A percentile compares a stretch with the other conserved stretches of the same genome.
Evolutionary conservation across 2,329 filamentous ascomycete genomes (phyloP).

Genomic region (Fusarium musae): DNA sequence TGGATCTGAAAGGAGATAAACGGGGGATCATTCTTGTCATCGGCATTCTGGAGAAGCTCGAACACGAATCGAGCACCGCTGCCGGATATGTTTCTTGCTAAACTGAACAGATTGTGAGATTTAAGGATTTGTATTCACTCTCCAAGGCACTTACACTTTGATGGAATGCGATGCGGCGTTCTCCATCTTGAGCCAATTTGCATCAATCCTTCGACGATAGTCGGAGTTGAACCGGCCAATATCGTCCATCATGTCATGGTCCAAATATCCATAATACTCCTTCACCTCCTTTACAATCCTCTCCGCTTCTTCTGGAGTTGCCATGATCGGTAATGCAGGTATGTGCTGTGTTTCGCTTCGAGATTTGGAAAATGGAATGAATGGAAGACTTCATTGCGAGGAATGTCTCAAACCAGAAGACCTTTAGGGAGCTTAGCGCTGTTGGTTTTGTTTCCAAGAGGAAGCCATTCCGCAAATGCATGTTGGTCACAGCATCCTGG

Average conservation of each 20-base stretch:
- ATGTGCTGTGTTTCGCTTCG: too few species aligned
- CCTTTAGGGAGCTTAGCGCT: too few species aligned
- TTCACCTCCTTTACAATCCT: slow-evolving; percentile 23
- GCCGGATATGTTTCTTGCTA: slow-evolving; percentile 33
- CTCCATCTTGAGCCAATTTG: slow-evolving; percentile 30
- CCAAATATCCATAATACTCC: slow-evolving; percentile 13
- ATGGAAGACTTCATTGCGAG: accelerated
- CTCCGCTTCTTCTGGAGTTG: slow-evolving; percentile 22
- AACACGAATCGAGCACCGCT: slow-evolving; percentile 34
- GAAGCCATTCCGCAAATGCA: slow-evolving; percentile 1
- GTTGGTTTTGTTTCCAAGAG: not conserved
- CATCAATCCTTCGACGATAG: slow-evolving; percentile 31
- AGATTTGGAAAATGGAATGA: not conserved
- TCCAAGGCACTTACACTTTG: slow-evolving; percentile 14
- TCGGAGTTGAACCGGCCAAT: slow-evolving; percentile 20
- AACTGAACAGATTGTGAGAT: not conserved
- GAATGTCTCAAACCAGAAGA: not conserved
- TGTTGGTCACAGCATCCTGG: slow-evolving; percentile 27
- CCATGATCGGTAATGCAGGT: not conserved
- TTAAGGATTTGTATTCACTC: accelerated
- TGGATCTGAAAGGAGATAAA: slow-evolving; percentile 31
- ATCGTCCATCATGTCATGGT: slow-evolving; percentile 31
- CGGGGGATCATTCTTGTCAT: not conserved
- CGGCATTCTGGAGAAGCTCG: slow-evolving; percentile 37
- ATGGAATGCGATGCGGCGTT: slow-evolving; percentile 21